Conservation (phyloP, 179 eudicot genomes). For the Amaranthus tricolor region DNA sequence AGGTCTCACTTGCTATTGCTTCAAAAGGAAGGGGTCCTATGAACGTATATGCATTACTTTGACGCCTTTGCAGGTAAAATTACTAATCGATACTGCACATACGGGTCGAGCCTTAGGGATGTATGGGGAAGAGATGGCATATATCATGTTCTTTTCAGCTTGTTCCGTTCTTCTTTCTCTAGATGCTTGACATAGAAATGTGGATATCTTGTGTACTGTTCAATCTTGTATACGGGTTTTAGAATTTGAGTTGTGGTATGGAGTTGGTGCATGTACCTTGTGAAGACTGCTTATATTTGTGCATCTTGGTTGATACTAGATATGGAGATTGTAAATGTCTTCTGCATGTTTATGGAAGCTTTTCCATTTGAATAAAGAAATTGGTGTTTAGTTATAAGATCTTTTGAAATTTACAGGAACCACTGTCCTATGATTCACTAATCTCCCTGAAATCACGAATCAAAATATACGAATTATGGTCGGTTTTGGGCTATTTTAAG, state of each 20-base stretch:
- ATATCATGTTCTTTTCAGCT: neutral
- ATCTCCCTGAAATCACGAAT: too few relatives aligned
- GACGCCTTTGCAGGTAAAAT: slow-evolving; percentile 63
- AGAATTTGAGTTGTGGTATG: neutral
- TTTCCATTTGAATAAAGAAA: neutral
- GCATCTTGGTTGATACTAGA: neutral
- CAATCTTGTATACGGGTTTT: neutral
- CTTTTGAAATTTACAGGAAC: slow-evolving; percentile 11
- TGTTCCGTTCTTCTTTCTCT: neutral
- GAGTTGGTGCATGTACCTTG: neutral
- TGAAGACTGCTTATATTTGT: neutral
- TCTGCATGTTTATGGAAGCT: neutral
- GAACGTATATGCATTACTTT: slow-evolving; percentile 52
- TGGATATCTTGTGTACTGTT: slow-evolving; percentile 1
- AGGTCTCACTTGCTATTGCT: slow-evolving; percentile 76
- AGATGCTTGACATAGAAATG: neutral
- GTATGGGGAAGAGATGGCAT: neutral
- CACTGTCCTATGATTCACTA: too few relatives aligned
- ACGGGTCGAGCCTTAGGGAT: neutral
- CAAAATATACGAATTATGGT: too few relatives aligned
- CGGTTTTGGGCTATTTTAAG: too few relatives aligned
- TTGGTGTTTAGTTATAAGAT: slow-evolving; percentile 8
- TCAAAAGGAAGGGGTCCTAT: slow-evolving; percentile 56
- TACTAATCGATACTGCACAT: slow-evolving; percentile 11
- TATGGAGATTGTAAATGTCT: neutral